Conservation (phyloP, 331 rosid genomes). For the Saraca asoca region DNA sequence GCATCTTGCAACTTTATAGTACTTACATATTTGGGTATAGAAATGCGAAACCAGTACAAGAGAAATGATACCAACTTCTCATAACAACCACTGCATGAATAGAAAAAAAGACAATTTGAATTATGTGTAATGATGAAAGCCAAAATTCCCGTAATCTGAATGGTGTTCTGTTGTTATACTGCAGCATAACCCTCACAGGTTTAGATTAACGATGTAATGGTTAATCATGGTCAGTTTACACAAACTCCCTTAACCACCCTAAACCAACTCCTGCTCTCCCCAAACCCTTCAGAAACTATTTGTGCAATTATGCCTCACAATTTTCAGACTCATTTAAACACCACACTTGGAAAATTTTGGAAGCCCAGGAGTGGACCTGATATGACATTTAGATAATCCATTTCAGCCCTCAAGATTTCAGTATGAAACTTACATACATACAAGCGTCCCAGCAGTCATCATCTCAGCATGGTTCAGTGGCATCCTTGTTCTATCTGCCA, state of each 20-base stretch:
- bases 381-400: constrained; percentile 23
- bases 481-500: constrained; percentile 70
- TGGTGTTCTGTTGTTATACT: too few species aligned
- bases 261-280: too few species aligned
- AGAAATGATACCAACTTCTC: constrained; percentile 79
- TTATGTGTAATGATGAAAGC: not conserved
- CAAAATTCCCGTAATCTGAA: too few species aligned
- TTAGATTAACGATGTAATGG: too few species aligned
- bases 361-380: not conserved
- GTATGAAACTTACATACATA: constrained; percentile 56
- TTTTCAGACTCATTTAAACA: too few species aligned
- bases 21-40: constrained; percentile 68
- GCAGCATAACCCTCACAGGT: too few species aligned
- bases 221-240: too few species aligned
- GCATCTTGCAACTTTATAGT: constrained; percentile 32
- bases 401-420: constrained; percentile 11
- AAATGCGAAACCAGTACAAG: constrained; percentile 81
- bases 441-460: constrained; percentile 54
- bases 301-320: not conserved
- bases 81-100: constrained; percentile 68
- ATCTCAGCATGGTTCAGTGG: constrained; percentile 62
- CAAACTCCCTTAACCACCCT: too few species aligned
- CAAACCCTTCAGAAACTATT: constrained; percentile 8
- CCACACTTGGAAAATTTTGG: not conserved
- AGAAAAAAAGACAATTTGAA: constrained; percentile 22